Conservation (phyloP, 2,329 filamentous ascomycete genomes). For the Coniochaeta prunicola region DNA sequence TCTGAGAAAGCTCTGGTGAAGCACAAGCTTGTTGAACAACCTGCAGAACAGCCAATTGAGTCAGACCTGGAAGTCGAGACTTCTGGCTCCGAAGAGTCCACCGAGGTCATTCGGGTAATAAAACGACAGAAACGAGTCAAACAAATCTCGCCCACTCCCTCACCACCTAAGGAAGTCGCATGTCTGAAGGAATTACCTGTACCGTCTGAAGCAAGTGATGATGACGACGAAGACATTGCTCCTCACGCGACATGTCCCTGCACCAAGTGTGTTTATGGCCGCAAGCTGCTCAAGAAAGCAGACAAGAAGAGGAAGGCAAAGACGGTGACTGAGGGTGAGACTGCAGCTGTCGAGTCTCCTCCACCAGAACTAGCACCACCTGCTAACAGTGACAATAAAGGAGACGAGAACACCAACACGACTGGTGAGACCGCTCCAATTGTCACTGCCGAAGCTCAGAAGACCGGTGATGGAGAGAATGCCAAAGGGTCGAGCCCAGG, state of each 20-base stretch:
- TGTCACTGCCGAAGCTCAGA: background rate
- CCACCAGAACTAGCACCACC: background rate
- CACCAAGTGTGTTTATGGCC: background rate
- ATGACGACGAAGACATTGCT: background rate
- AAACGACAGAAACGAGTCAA: background rate
- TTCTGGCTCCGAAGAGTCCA: background rate
- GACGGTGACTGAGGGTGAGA: background rate
- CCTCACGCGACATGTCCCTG: background rate
- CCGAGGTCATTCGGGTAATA: background rate
- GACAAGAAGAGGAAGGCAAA: slow-evolving; percentile 3
- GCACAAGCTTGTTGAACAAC: background rate
- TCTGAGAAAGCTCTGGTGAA: background rate
- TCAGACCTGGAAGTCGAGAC: slow-evolving; percentile 2
- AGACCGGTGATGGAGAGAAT: slow-evolving; percentile 5
- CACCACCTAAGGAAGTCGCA: background rate
- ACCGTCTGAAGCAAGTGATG: background rate
- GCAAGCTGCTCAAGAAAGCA: background rate
- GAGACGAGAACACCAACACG: background rate
- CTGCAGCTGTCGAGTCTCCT: background rate
- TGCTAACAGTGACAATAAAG: background rate
- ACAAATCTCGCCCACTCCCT: background rate
- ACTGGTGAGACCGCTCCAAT: background rate
- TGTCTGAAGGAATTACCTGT: background rate
- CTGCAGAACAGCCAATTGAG: background rate
- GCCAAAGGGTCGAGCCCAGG: background rate